A percentile compares a stretch with the other conserved stretches of the same genome.
Conservation (phyloP, 2,329 filamentous ascomycete genomes). For the Botrytis byssoidea region DNA sequence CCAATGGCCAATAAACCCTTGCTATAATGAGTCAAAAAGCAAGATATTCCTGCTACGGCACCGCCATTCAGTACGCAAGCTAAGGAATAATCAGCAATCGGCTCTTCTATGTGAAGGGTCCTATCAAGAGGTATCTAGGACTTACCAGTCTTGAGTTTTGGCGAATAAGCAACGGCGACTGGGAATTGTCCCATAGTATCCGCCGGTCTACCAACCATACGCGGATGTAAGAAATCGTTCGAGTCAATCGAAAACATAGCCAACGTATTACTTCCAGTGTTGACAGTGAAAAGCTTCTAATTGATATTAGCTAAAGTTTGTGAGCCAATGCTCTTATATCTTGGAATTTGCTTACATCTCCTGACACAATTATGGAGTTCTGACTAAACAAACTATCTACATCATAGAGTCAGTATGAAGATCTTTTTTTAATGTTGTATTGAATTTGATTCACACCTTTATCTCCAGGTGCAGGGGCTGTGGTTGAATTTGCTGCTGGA, state of each 20-base stretch:
- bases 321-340: neutral
- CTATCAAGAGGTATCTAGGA: neutral
- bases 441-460: neutral
- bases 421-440: neutral
- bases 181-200: constrained; percentile 52
- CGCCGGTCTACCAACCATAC: constrained; percentile 44
- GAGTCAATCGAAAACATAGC: constrained; percentile 48
- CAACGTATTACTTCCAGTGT: constrained; percentile 52
- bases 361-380: constrained; percentile 49
- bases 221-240: constrained; percentile 46
- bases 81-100: neutral
- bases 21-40: constrained; percentile 41
- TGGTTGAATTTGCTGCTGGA: neutral
- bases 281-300: constrained; percentile 55
- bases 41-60: constrained; percentile 46
- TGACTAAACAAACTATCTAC: constrained; percentile 53
- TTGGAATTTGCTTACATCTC: constrained; percentile 19
- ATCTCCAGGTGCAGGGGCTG: neutral
- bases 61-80: constrained; percentile 50
- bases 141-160: constrained; percentile 39
- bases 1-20: constrained; percentile 47
- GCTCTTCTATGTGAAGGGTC: neutral
- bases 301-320: neutral
- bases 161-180: constrained; percentile 50
- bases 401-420: neutral